Evolutionary conservation across 768 basidiomycete genomes (phyloP).

Genomic region (Butyriboletus loyo): DNA sequence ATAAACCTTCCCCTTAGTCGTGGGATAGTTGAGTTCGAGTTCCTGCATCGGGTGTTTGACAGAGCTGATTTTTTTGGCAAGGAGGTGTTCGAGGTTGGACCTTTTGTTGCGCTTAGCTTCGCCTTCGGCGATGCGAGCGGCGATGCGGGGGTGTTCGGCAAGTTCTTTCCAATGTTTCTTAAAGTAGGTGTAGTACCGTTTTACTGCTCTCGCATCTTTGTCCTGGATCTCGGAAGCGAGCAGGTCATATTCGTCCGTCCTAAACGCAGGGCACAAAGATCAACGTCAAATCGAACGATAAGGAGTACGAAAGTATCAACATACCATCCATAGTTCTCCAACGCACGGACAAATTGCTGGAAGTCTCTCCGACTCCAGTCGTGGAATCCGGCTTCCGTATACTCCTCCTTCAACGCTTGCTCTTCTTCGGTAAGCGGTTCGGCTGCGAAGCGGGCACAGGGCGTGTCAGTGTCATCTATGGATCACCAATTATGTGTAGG

Average conservation of each 20-base stretch:
- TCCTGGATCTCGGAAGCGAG: conserved; percentile 84
- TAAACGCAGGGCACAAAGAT: conserved; percentile 19
- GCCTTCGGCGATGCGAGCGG: conserved; percentile 82
- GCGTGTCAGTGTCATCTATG: neutral
- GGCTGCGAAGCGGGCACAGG: conserved; percentile 43
- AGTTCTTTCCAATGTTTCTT: conserved; percentile 83
- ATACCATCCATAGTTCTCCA: conserved; percentile 81
- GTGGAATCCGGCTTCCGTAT: conserved; percentile 75
- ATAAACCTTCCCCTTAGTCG: conserved; percentile 95
- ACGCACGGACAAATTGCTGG: conserved; percentile 80
- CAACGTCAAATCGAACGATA: neutral
- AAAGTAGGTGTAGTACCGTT: conserved; percentile 78
- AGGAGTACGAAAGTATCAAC: conserved; percentile 16
- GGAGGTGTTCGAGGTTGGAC: conserved; percentile 72
- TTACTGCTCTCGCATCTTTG: conserved; percentile 76
- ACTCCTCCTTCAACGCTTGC: conserved; percentile 71
- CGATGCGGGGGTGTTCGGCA: conserved; percentile 71
- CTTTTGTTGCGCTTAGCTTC: conserved; percentile 88
- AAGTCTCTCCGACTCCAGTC: conserved; percentile 94
- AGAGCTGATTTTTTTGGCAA: conserved; percentile 78
- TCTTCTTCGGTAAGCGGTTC: conserved; percentile 92
- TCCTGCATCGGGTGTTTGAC: conserved; percentile 95
- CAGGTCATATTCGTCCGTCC: conserved; percentile 61
- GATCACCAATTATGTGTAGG: neutral
- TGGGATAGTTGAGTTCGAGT: conserved; percentile 91